Evolutionary conservation across 2,329 filamentous ascomycete genomes (phyloP).

Genomic region (Allantophomopsis lycopodina): DNA sequence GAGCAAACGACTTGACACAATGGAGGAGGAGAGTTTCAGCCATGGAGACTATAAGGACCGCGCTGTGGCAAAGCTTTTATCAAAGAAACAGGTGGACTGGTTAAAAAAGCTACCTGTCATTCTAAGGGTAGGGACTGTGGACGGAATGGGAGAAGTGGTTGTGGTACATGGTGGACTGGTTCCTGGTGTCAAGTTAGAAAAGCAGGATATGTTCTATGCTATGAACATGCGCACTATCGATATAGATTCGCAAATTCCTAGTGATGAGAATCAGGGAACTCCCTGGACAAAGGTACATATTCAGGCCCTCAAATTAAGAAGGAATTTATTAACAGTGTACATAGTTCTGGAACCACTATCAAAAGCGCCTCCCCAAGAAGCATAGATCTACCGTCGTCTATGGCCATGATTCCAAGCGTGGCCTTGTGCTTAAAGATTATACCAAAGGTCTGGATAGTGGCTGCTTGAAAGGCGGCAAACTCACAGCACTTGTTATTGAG

Average conservation of each 20-base stretch:
- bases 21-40: slow-evolving; percentile 12
- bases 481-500: slow-evolving; percentile 69
- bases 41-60: slow-evolving; percentile 16
- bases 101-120: slow-evolving; percentile 65
- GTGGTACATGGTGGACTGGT: slow-evolving; percentile 82
- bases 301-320: background rate
- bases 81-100: slow-evolving; percentile 48
- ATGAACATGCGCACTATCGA: slow-evolving; percentile 76
- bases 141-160: slow-evolving; percentile 46
- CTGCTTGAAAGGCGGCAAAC: slow-evolving; percentile 60
- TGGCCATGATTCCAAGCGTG: slow-evolving; percentile 69
- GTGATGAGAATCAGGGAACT: slow-evolving; percentile 11
- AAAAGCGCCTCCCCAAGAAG: slow-evolving; percentile 21
- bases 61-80: slow-evolving; percentile 12
- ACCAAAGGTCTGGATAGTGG: slow-evolving; percentile 77
- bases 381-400: slow-evolving; percentile 60
- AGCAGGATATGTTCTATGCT: slow-evolving; percentile 63
- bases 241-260: slow-evolving; percentile 12
- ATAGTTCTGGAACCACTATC: slow-evolving; percentile 39
- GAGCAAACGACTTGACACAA: slow-evolving; percentile 9
- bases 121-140: slow-evolving; percentile 52
- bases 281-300: slow-evolving; percentile 16
- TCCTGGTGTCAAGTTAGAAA: slow-evolving; percentile 54
- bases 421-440: slow-evolving; percentile 53
- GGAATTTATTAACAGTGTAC: slow-evolving; percentile 5